phyloP scores from a whole-genome alignment of 768 basidiomycete species.

The Myochromella boudieri region DNA sequence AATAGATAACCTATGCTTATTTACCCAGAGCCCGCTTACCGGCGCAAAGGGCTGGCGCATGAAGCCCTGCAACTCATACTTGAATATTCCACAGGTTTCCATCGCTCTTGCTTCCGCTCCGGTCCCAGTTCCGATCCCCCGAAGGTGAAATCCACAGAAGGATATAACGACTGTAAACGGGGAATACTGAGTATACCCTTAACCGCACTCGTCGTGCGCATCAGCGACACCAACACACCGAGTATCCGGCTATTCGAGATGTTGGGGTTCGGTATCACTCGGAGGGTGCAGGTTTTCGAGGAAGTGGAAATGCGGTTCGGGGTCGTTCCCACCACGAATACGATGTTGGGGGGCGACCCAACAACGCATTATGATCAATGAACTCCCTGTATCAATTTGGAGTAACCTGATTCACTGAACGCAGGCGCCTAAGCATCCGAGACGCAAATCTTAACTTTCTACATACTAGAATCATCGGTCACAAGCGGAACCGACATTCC shows the following conservation, averaged over 20 bases:
- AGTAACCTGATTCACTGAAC: no score
- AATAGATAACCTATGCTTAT: not conserved
- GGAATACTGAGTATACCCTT: constrained; percentile 44
- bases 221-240: constrained; percentile 65
- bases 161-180: not conserved
- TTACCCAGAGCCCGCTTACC: constrained; percentile 56
- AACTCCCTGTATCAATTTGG: no score
- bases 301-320: constrained; percentile 88
- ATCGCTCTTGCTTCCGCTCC: not conserved
- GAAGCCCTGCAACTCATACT: not conserved
- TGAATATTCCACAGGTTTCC: not conserved
- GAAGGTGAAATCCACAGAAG: not conserved
- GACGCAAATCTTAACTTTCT: no score
- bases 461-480: no score
- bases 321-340: no score
- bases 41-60: constrained; percentile 23
- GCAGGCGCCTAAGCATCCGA: no score
- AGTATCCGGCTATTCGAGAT: constrained; percentile 74
- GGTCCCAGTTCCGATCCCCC: not conserved
- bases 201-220: constrained; percentile 60
- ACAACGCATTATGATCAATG: no score
- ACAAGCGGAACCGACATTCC: no score
- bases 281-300: constrained; percentile 69
- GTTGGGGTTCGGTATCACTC: constrained; percentile 73
- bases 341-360: no score